Conservation (phyloP, 1,284 basidiomycete genomes). For the Apiotrichum akiyoshidainum region DNA sequence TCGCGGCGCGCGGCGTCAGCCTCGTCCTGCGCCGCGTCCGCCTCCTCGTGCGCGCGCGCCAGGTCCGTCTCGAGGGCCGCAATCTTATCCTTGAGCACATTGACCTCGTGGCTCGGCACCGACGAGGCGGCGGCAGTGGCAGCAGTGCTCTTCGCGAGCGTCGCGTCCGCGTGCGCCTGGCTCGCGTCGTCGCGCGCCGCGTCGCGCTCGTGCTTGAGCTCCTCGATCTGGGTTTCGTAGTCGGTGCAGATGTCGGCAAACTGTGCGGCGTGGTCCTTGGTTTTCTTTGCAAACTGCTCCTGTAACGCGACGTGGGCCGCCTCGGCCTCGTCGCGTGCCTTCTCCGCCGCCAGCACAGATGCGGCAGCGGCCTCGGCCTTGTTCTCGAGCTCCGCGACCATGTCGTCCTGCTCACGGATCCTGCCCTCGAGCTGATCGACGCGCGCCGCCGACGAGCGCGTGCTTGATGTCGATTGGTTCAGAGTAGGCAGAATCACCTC, state of each 20-base stretch:
- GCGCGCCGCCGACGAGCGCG: not conserved
- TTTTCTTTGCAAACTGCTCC: slow-evolving; percentile 38
- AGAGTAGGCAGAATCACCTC: not conserved
- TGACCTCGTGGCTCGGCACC: not conserved
- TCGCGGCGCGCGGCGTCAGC: not conserved
- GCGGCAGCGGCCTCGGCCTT: slow-evolving; percentile 1
- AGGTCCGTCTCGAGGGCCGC: slow-evolving; percentile 15
- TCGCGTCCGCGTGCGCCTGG: too few relatives aligned
- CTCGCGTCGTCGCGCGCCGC: slow-evolving; percentile 1
- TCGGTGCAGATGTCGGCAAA: slow-evolving; percentile 42
- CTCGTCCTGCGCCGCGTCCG: slow-evolving; percentile 6
- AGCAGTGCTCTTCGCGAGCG: not conserved
- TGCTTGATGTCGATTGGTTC: not conserved
- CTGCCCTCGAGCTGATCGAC: slow-evolving; percentile 31
- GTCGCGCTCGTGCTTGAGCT: slow-evolving; percentile 26
- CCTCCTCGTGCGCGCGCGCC: slow-evolving; percentile 12
- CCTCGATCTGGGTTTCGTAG: slow-evolving; percentile 34
- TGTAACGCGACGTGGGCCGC: slow-evolving; percentile 22
- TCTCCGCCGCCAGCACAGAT: not conserved
- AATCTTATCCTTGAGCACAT: slow-evolving; percentile 6
- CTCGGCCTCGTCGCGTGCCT: slow-evolving; percentile 31
- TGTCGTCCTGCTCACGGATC: slow-evolving; percentile 31
- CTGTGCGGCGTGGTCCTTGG: slow-evolving; percentile 36
- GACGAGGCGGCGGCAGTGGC: not conserved
- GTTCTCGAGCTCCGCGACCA: slow-evolving; percentile 27